Percentiles rank a stretch among this genome's conserved stretches.
These are phyloP conservation scores for Chenopodium formosanum DNA, from an alignment of 148 eudicot species.

Conservation along the genomic window DNA sequence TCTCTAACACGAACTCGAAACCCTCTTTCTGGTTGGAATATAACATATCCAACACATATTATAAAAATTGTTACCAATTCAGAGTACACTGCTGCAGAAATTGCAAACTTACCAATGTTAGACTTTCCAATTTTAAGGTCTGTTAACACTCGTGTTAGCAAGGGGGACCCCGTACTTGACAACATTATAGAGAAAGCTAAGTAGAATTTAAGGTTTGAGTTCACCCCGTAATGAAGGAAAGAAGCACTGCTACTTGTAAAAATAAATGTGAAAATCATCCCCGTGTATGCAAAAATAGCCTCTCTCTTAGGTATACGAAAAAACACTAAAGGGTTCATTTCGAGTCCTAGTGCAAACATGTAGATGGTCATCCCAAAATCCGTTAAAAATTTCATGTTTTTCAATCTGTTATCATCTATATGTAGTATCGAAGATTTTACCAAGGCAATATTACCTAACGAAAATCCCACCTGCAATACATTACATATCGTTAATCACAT, in stretches of 20 bases:
- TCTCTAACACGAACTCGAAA: conserved; percentile 23
- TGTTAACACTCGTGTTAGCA: conserved; percentile 68
- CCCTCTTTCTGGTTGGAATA: conserved; percentile 36
- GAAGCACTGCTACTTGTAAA: conserved; percentile 41
- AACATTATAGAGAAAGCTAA: conserved; percentile 54
- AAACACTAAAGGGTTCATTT: conserved; percentile 58
- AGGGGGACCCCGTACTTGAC: conserved; percentile 73
- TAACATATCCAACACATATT: conserved; percentile 49
- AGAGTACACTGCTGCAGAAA: conserved; percentile 63
- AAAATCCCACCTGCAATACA: conserved; percentile 71
- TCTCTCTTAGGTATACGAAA: conserved; percentile 54
- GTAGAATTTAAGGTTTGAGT: conserved; percentile 29
- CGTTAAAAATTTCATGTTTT: conserved; percentile 51
- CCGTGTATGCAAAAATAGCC: conserved; percentile 54
- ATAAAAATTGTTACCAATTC: conserved; percentile 57
- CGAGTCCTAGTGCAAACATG: conserved; percentile 83
- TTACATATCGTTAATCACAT: not conserved
- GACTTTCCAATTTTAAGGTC: conserved; percentile 88
- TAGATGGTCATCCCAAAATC: conserved; percentile 83
- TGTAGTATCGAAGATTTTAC: conserved; percentile 20
- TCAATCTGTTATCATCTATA: conserved; percentile 16
- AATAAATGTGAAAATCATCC: conserved; percentile 61
- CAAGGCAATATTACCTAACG: conserved; percentile 38
- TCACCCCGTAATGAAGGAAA: conserved; percentile 30
- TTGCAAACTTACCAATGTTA: conserved; percentile 72